Base-by-base conservation (phyloP, 306 rosid species). In the Leucaena leucocephala region DNA sequence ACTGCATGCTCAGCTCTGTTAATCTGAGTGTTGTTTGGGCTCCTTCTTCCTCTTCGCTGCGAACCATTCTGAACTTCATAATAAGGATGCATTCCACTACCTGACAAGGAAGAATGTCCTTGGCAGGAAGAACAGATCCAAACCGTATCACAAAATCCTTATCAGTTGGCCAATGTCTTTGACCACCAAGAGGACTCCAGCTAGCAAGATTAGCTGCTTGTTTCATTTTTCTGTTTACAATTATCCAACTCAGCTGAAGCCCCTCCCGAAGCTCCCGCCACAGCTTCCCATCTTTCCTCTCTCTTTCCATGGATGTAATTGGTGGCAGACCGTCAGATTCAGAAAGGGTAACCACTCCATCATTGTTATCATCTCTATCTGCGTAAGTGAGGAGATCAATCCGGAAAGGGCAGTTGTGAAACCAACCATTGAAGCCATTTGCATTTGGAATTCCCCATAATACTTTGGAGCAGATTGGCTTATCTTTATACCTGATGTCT, bases 141-240 rank as follows among this genome's bases (percentile, higher is more conserved):
- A 94, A 94, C 6, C 97, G 96, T 35, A 94, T 82, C 55, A 90
- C 89, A 39, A 91, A 92, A 70, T 91, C 97, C 77, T 83, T 87
- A 67, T 94, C 98, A 0, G 97, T 94, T 2, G 98, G 98, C 98
- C 98, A 94, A 79, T 94, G 96, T 73, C 98, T 85, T 66, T 89
- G 96, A 72, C 97, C 98, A 5, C 94, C 94, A 12, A 94, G 85
- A 76, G 98, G 96, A 71, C 88, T 85, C 97, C 98, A 94, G 84
- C 98, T 88, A 55, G 98, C 90, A 73, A 94, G 94, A 87, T 91
- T 94, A 7, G 94, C 98, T 57, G 96, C 92, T 85, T 85, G 94
- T 86, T 90, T 92, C 45, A 84, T 89, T 83, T 87, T 94, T 76
- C 63, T 84, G 87, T 94, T 94, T 42, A 87, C 96, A 19, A 94